Evolutionary conservation across 2,329 filamentous ascomycete species (phyloP), one percentile per base, ranked within the genome.

Genomic region (Aspergillus udagawae): DNA sequence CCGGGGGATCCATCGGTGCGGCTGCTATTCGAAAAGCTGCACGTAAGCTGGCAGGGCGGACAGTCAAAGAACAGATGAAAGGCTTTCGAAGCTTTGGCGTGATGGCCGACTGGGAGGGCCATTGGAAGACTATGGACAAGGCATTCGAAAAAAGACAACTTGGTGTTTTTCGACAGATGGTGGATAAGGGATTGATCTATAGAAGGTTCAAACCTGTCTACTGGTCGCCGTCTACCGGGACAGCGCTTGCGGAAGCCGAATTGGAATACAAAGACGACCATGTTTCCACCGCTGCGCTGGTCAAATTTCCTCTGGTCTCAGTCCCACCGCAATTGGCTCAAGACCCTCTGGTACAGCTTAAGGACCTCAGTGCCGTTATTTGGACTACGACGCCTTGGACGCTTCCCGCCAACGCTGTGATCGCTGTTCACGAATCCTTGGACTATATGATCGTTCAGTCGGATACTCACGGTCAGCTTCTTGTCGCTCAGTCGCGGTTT

Each of bases 341-440:
- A 7, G 73, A 77, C 23, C 63, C 72, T 2, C 62, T 69, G 27
- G 65, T 79, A 3, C 71, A 83, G 23, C 63, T 74, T 5, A 80
- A 80, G 3, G 76, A 79, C 4, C 69, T 97, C 10, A 88, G 83
- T 70, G 91, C 89, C n/a, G 82, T 94, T n/a, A 90, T 97, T 52
- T 99, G 94, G 94, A 99, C 94, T 1, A 99, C 94, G 0, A 99
- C 94, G 0, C 94, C 94, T 0, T 99, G 94, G 94, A 99, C 94
- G 0, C 79, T 99, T 4, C 93, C 94, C 0, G 92, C 93, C 1
- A 99, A 99, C 71, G 86, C 86, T 69, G 92, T 91, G 0, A 92
- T 99, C 70, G 92, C 91, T 2, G 82, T 97, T 38, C 86, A 91
- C 65, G 78, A 83, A 6, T 85, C 90, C 42, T 76, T 97, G 59